These are phyloP conservation scores for Saccharum spontaneum DNA, from an alignment of 176 grass and related monocot genomes.

Conservation along the genomic window DNA sequence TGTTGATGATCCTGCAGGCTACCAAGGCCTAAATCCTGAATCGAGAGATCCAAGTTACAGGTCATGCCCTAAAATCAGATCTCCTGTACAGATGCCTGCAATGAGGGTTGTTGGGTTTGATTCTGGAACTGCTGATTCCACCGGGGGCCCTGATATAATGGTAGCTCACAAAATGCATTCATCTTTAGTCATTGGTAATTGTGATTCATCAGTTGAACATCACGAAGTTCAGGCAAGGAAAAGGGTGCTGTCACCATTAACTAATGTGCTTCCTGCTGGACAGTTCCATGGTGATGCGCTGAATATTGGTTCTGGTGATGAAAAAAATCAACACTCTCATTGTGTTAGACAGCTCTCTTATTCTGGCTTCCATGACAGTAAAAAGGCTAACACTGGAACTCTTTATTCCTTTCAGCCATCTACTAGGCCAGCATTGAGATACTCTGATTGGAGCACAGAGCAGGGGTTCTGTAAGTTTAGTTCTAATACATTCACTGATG, in stretches of 20 bases:
- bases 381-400: constrained; percentile 68
- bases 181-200: constrained; percentile 46
- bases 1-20: constrained; percentile 26
- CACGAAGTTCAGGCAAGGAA: constrained; percentile 59
- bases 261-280: constrained; percentile 47
- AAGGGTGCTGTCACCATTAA: constrained; percentile 79
- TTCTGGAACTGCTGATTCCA: constrained; percentile 38
- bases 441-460: constrained; percentile 25
- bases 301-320: constrained; percentile 53
- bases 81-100: constrained; percentile 45
- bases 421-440: constrained; percentile 27
- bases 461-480: constrained; percentile 26
- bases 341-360: constrained; percentile 34
- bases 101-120: constrained; percentile 83
- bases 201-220: constrained; percentile 35
- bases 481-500: constrained; percentile 64
- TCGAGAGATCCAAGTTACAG: constrained; percentile 35
- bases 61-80: constrained; percentile 43
- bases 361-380: constrained; percentile 57
- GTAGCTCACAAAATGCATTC: constrained; percentile 45
- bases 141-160: constrained; percentile 28
- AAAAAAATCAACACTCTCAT: constrained; percentile 23
- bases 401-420: constrained; percentile 37
- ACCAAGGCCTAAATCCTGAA: constrained; percentile 53
- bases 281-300: constrained; percentile 61